Evolutionary conservation across 202 grass and related monocot species (phyloP), one percentile per base, ranked within the genome.

Genomic region (Thinopyrum obtusiflorum): DNA sequence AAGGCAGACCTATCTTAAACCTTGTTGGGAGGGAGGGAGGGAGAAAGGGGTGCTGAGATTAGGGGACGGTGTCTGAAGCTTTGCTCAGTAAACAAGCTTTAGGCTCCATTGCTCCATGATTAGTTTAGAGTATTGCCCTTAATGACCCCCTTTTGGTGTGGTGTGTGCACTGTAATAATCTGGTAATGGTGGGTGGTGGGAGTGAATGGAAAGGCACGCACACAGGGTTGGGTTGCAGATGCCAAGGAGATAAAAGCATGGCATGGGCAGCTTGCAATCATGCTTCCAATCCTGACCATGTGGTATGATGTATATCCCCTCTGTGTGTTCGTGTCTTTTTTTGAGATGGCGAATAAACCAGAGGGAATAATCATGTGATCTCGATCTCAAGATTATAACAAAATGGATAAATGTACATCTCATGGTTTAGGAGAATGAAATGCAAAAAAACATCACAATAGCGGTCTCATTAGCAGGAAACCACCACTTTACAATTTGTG

Each of bases 171-270:
- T 24, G 65, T 29, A 18, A 55, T 29, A 18, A 55, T 46, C 51
- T 85, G 20, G 39, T 60, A 82, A 91, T 78, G 81, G 24, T 29
- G 60, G 55, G 5, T 80, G 42, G 61, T 87, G 85, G 65, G 12
- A 40, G 26, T 29, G 86, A 85, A 85, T 88, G 82, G 81, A 91
- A 91, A 91, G 86, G 81, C 85, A 88, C 77, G 80, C 82, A 81
- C 53, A 59, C 7, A 59, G 53, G 53, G 53, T 14, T 14, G 69
- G 70, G 36, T 33, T 57, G 68, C 89, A 42, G 4, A 85, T 88
- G 82, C 89, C 89, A 78, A 91, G 64, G 57, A 82, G 77, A 76
- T 76, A 77, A 77, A 85, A 79, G 55, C 46, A 32, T 79, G 69
- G 83, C 82, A 88, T 88, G 86, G 73, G 86, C 65, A 61, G 64